Percentiles rank a stretch among this genome's conserved stretches.
phyloP scores from a whole-genome alignment of 73 alveolate species.

The Diophrys appendiculata region DNA sequence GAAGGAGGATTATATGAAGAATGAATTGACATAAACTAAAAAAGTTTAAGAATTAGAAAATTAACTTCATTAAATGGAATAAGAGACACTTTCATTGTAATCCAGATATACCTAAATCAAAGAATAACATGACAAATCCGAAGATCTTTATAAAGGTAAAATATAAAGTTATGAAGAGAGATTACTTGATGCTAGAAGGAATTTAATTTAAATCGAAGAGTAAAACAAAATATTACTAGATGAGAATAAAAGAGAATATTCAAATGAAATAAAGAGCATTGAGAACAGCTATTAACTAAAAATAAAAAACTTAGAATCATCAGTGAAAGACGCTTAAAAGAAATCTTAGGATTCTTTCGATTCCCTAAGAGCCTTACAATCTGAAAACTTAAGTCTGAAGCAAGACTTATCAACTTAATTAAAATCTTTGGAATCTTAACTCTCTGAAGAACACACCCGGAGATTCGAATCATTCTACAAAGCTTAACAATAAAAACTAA shows the following conservation, averaged over 20 bases:
- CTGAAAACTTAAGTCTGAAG: slow-evolving; percentile 23
- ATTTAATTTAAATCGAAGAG: slow-evolving; percentile 41
- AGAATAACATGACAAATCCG: slow-evolving; percentile 39
- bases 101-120: slow-evolving; percentile 19
- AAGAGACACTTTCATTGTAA: slow-evolving; percentile 30
- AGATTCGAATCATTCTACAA: background rate
- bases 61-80: slow-evolving; percentile 12
- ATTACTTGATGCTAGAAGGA: slow-evolving; percentile 29
- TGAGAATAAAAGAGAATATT: slow-evolving; percentile 20
- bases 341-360: slow-evolving; percentile 20
- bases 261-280: slow-evolving; percentile 1
- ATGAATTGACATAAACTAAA: slow-evolving; percentile 38
- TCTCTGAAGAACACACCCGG: slow-evolving; percentile 10
- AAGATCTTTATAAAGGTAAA: slow-evolving; percentile 22
- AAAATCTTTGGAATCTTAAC: slow-evolving; percentile 1
- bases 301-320: slow-evolving; percentile 22
- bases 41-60: slow-evolving; percentile 49
- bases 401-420: slow-evolving; percentile 22
- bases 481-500: background rate
- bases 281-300: slow-evolving; percentile 38
- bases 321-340: background rate
- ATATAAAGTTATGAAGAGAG: slow-evolving; percentile 32
- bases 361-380: slow-evolving; percentile 25
- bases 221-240: slow-evolving; percentile 21
- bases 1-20: slow-evolving; percentile 52